phyloP scores from a whole-genome alignment of 2,329 filamentous ascomycete species.

The Ceratocystis variospora region DNA sequence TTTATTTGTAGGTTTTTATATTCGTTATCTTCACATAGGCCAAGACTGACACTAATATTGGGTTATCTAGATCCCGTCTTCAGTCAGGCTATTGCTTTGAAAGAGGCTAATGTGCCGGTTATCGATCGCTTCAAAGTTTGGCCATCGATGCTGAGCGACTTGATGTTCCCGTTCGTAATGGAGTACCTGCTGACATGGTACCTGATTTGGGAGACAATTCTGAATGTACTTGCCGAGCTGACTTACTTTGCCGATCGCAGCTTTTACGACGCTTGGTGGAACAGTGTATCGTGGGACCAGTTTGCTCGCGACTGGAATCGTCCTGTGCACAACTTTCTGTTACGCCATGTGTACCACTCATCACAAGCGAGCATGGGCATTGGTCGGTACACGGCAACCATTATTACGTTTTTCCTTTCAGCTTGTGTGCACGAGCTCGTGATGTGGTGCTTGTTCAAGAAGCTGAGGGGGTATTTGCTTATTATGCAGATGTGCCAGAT shows the following conservation, averaged over 20 bases:
- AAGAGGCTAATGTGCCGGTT: constrained; percentile 49
- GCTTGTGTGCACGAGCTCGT: constrained; percentile 61
- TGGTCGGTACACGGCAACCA: constrained; percentile 55
- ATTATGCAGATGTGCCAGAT: constrained; percentile 62
- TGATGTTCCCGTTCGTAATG: constrained; percentile 66
- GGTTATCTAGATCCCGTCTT: constrained; percentile 47
- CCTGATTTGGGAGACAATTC: constrained; percentile 62
- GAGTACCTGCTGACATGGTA: constrained; percentile 70
- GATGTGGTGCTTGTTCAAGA: constrained; percentile 71
- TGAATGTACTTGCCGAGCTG: constrained; percentile 64
- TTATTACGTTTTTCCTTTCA: constrained; percentile 61
- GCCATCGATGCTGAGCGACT: constrained; percentile 59
- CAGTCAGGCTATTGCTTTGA: constrained; percentile 51
- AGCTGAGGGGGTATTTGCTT: constrained; percentile 59
- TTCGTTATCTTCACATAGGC: neutral
- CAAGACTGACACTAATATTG: constrained; percentile 13
- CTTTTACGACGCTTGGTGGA: constrained; percentile 56
- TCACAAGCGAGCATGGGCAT: constrained; percentile 61
- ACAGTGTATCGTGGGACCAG: constrained; percentile 55
- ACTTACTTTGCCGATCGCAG: constrained; percentile 64
- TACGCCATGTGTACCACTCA: constrained; percentile 66
- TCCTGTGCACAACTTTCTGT: constrained; percentile 63
- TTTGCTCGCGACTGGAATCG: constrained; percentile 69
- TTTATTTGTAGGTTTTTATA: constrained; percentile 43
- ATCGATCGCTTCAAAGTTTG: constrained; percentile 50